phyloP scores from a whole-genome alignment of 768 basidiomycete genomes.

The Mycena crocata region DNA sequence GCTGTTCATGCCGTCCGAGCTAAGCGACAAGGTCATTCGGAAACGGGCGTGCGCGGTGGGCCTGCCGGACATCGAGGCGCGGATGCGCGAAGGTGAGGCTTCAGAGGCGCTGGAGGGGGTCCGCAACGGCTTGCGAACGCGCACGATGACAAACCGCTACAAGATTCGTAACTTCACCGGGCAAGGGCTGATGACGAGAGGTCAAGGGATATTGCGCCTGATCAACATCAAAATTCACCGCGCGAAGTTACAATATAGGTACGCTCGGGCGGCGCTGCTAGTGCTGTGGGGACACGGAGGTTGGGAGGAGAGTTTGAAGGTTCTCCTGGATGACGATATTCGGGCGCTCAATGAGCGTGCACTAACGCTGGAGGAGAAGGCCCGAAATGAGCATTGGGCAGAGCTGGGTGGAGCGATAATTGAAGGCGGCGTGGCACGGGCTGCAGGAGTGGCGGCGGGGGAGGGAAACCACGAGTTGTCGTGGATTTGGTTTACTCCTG shows the following conservation, averaged over 20 bases:
- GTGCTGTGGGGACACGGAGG: not conserved
- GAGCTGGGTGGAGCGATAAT: slow-evolving; percentile 1
- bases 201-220: slow-evolving; percentile 1
- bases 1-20: slow-evolving; percentile 15
- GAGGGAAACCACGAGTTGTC: not conserved
- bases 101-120: not conserved
- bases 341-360: slow-evolving; percentile 1
- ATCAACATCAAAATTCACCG: not conserved
- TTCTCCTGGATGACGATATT: not conserved
- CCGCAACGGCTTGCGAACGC: not conserved
- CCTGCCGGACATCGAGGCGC: not conserved
- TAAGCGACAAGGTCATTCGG: not conserved
- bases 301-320: not conserved
- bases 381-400: not conserved
- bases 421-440: not conserved
- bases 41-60: not conserved
- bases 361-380: not conserved
- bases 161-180: not conserved
- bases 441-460: slow-evolving; percentile 13
- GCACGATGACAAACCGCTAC: not conserved
- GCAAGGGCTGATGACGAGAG: not conserved
- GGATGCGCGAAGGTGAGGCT: slow-evolving; percentile 2
- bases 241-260: not conserved
- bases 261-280: not conserved
- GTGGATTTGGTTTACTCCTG: not conserved